A percentile compares a stretch with the other conserved stretches of the same genome.
phyloP scores from a whole-genome alignment of 1,284 basidiomycete genomes.

The Marasmius tenuissimus region DNA sequence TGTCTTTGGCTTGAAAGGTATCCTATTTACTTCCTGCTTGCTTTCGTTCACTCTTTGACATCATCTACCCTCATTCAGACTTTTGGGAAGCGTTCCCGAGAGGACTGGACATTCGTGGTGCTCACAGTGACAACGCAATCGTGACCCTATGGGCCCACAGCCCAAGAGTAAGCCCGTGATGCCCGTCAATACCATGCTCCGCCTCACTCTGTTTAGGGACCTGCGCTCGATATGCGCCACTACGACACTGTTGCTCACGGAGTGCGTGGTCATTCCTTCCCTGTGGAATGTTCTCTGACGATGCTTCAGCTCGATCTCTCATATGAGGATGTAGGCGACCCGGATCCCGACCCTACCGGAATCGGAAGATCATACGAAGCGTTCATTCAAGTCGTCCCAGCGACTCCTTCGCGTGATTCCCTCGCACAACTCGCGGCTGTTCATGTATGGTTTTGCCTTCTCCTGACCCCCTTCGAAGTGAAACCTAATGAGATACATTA shows the following conservation, averaged over 20 bases:
- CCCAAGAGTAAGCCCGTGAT: conserved; percentile 26
- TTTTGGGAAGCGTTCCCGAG: conserved; percentile 42
- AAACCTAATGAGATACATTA: conserved; percentile 9
- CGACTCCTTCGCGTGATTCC: conserved; percentile 32
- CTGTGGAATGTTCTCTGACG: neutral
- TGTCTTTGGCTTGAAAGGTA: conserved; percentile 35
- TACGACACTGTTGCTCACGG: conserved; percentile 42
- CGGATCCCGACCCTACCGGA: conserved; percentile 38
- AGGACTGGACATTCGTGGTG: conserved; percentile 37
- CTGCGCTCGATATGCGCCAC: conserved; percentile 41
- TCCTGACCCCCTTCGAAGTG: neutral
- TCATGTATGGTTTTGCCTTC: conserved; percentile 22
- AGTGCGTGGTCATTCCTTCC: conserved; percentile 19
- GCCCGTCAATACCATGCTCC: neutral
- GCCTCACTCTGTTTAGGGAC: conserved; percentile 25
- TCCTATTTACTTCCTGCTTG: neutral
- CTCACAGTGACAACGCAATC: conserved; percentile 29
- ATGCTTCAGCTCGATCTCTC: conserved; percentile 34
- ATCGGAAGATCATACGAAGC: conserved; percentile 41
- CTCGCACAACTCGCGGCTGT: conserved; percentile 31
- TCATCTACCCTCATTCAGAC: conserved; percentile 18
- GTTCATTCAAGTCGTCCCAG: conserved; percentile 31
- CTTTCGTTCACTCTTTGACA: neutral
- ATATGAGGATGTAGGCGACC: conserved; percentile 44
- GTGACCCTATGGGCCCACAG: conserved; percentile 43